These are phyloP conservation scores for Acorus calamus DNA, from an alignment of 106 monocot genomes.

Conservation along the genomic window DNA sequence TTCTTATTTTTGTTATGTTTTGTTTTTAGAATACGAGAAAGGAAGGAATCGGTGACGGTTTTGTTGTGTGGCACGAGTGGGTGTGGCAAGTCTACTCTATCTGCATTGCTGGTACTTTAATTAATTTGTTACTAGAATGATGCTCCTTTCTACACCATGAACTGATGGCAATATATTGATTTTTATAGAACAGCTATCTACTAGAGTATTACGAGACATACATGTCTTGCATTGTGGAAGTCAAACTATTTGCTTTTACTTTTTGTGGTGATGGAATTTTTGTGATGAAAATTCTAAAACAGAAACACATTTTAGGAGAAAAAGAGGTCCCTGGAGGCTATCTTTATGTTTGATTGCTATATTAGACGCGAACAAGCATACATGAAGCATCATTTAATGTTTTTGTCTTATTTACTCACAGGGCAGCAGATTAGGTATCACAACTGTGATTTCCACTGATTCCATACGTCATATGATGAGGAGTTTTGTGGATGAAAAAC, in stretches of 20 bases:
- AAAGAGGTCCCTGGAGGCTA: too few relatives aligned
- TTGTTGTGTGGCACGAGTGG: constrained; percentile 88
- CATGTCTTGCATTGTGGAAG: too few relatives aligned
- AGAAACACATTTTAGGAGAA: too few relatives aligned
- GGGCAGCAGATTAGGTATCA: constrained; percentile 87
- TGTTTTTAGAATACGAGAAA: constrained; percentile 52
- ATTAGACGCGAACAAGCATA: too few relatives aligned
- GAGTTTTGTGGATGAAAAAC: constrained; percentile 68
- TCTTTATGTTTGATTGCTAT: too few relatives aligned
- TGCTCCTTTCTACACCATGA: too few relatives aligned
- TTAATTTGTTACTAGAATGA: background rate
- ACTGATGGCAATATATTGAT: background rate
- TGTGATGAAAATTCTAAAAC: too few relatives aligned
- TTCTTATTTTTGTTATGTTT: constrained; percentile 8
- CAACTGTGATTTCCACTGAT: constrained; percentile 85
- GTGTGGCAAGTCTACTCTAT: constrained; percentile 90
- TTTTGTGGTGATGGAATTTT: too few relatives aligned
- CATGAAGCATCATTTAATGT: too few relatives aligned
- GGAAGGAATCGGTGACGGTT: constrained; percentile 79
- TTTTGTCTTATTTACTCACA: constrained; percentile 14
- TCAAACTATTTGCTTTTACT: too few relatives aligned
- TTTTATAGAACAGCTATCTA: too few relatives aligned
- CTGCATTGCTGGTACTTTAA: constrained; percentile 63
- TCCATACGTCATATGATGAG: constrained; percentile 98
- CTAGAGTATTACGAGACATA: too few relatives aligned